Evolutionary conservation across 305 asterid genomes (phyloP).

Genomic region (Coffea humblotiana): DNA sequence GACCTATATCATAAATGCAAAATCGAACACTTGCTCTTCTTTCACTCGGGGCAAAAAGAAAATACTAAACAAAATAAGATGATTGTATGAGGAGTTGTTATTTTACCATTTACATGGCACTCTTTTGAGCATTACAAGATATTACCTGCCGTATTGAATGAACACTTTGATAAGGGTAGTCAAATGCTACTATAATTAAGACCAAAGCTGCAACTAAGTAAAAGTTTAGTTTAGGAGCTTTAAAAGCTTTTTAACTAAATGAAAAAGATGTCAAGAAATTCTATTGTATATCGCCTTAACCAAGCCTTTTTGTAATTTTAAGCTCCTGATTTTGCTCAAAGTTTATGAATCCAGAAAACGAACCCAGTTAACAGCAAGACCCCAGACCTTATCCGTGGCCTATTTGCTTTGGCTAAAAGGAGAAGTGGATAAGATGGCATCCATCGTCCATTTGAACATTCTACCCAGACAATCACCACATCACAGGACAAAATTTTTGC

Average conservation of each 20-base stretch:
- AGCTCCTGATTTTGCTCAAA: not conserved
- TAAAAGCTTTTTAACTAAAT: not conserved
- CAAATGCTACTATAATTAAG: not conserved
- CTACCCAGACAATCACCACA: not conserved
- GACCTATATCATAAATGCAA: too few species aligned
- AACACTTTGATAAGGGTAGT: not conserved
- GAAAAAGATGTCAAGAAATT: not conserved
- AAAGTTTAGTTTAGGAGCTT: not conserved
- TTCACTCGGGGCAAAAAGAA: too few species aligned
- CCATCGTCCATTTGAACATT: not conserved
- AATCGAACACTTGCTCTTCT: too few species aligned
- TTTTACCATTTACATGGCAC: too few species aligned
- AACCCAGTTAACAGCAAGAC: not conserved
- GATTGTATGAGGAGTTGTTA: too few species aligned
- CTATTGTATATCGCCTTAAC: too few species aligned
- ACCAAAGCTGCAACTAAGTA: not conserved
- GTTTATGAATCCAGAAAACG: not conserved
- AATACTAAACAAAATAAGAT: too few species aligned
- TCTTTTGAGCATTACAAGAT: too few species aligned
- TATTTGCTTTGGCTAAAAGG: not conserved
- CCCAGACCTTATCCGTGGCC: not conserved
- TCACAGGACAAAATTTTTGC: not conserved
- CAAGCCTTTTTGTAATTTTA: too few species aligned
- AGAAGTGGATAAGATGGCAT: not conserved
- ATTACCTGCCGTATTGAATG: too few species aligned